Conservation (phyloP, 306 rosid species). For the Quercus variabilis region DNA sequence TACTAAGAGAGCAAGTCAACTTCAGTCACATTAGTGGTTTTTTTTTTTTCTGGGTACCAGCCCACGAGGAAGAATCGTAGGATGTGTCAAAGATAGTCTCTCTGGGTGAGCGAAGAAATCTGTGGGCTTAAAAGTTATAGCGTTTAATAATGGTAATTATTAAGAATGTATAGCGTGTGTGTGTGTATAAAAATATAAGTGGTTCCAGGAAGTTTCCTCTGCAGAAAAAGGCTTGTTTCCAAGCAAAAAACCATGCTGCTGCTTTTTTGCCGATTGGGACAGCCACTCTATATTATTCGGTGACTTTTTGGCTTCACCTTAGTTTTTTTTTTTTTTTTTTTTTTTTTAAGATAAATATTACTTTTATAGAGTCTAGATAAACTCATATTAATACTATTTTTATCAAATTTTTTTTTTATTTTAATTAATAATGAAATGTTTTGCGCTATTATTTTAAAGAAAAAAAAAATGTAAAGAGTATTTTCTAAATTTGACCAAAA, state of each 20-base stretch:
- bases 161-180: too few species aligned
- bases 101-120: neutral
- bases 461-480: too few species aligned
- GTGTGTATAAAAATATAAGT: neutral
- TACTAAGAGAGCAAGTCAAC: neutral
- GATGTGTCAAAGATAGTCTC: neutral
- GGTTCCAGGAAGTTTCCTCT: slow-evolving; percentile 17
- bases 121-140: neutral
- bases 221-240: neutral
- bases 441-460: too few species aligned
- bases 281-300: neutral
- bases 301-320: neutral
- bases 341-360: neutral
- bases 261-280: neutral
- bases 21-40: neutral
- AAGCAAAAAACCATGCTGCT: neutral
- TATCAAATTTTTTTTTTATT: too few species aligned
- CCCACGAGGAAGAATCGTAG: too few species aligned
- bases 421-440: too few species aligned
- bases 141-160: too few species aligned
- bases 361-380: too few species aligned
- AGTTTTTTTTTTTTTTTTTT: too few species aligned
- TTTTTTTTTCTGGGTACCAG: neutral
- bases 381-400: too few species aligned
- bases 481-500: too few species aligned